Evolutionary conservation across 1,284 basidiomycete species (phyloP), one percentile per base, ranked within the genome.

Genomic region (Papiliotrema terrestris): DNA sequence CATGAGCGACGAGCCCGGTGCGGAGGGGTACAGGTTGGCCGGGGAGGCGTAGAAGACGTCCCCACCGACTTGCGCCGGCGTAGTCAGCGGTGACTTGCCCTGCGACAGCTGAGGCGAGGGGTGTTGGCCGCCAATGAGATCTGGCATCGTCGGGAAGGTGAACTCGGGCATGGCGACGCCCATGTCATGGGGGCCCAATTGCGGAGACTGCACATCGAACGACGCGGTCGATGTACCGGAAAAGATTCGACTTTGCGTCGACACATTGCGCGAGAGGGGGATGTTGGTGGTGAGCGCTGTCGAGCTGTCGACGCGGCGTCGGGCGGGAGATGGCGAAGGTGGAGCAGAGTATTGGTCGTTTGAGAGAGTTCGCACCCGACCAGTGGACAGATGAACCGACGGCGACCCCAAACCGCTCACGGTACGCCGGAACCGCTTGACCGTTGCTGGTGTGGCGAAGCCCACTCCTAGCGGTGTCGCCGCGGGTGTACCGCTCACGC

Each of bases 11-110:
- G 57, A 55, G 1, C 60, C 56, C 29, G 29, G 29, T 11, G 29
- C 29, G 6, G 29, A 32, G 29, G 29, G 29, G 29, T 32, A 32
- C 26, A 55, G 55, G 17, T 49, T 32, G 8, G 55, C 57, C 11
- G 62, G 62, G 1, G 62, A 64, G 6, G 50, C 51, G 50, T 53
- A 59, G 50, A 58, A 59, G 1, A 57, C 48, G 15, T 54, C 52
- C 29, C 29, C 29, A 15, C 49, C 55, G 13, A 51, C 35, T 29
- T 58, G 54, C 39, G 53, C 52, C 37, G 59, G 59, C 1, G 56
- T 58, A n/a, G 52, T 52, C 26, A 55, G 52, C 11, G 62, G 59
- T 23, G 62, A 61, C 17, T 51, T 55, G 20, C 50, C 60, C 15
- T 52, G 52, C 4, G 59, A 59, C n/a, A 44, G 11, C 26, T 41